Base-by-base conservation (phyloP, 805 yeast genomes). In the Pichia occidentalis region DNA sequence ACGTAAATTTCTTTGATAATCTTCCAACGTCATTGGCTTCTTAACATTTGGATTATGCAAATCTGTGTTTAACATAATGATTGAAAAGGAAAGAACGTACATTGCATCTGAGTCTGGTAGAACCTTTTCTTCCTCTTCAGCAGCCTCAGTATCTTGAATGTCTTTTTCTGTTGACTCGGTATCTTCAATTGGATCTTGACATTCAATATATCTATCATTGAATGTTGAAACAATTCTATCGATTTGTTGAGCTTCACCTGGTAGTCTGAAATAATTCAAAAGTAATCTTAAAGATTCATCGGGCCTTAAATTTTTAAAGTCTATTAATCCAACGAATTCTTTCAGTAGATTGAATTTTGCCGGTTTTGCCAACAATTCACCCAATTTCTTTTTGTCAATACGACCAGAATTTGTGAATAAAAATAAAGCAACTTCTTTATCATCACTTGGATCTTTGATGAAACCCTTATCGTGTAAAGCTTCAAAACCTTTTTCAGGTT, bases 241-340 rank as follows among this genome's bases (percentile, higher is more conserved):
- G 56, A 92, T 92, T 58, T 86, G 96, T 54, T 87, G 97, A 0
- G 97, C 83, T 61, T 92, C 99, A 43, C 99, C 99, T 1, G 97
- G 97, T 34, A 92, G 68, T 57, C 98, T 74, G 55, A 92, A 90
- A 16, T 83, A 74, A 40, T 84, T 82, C 48, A 94, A 67, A 43
- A 92, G 59, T 39, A 84, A 69, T 52, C 99, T 72, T 36, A 92
- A 65, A 0, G 96, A 96, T 59, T 90, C 97, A 59, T 92, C 99
- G 3, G 94, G 90, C 52, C 98, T 70, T 49, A 83, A 65, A 14
- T 75, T 81, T 25, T 68, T 64, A 55, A 88, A 88, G 40, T 88
- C 90, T 56, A 90, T 81, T 38, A 77, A 59, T 1, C 66, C 64
- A 46, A 90, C 73, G 53, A 86, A 92, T 33, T 71, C 65, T 34